Base-by-base conservation (phyloP, 768 basidiomycete species). In the Suillus sp. region DNA sequence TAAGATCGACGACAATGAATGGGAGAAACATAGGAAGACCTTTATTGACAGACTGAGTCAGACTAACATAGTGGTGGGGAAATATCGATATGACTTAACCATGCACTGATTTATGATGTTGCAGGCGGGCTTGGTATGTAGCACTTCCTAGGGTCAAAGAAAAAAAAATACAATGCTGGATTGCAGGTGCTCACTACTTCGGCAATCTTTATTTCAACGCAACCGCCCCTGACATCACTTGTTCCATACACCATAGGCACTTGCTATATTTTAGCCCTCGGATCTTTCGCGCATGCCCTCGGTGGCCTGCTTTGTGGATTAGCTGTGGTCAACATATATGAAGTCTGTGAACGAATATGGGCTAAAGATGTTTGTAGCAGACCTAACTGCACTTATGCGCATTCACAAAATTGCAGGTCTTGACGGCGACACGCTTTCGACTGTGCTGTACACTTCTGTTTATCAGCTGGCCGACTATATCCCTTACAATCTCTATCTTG, bases 261-360 rank as follows among this genome's bases (percentile, higher is more conserved):
- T 34, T 61, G 50, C 20, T 61, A 61, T 55, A 1, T 58, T 35
- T 40, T 61, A 20, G 27, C 53, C 11, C 54, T 61, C 1, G 60
- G 60, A 32, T 34, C 60, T n/a, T 61, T 61, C 20, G 54, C 54
- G 9, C 60, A 61, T 22, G 47, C 60, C 38, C 60, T 61, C 8
- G 55, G 60, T 13, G 30, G 60, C 6, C 14, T 61, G 5, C 34
- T 61, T 3, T 27, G 22, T n/a, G 60, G 60, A n/a, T 37, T 61
- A 18, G 55, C 55, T 5, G 60, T 61, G 8, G 22, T 37, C 34
- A 58, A 51, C 20, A 38, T 59, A 38, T 61, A 38, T 7, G 10
- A 59, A 32, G 22, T 14, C 14, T 58, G 54, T 40, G 60, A 61
- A 38, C 55, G 60, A 7, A 20, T 16, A 13, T 61, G 60, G 60